phyloP scores from a whole-genome alignment of 352 stramenopile species.

The Aphanomyces invadans region DNA sequence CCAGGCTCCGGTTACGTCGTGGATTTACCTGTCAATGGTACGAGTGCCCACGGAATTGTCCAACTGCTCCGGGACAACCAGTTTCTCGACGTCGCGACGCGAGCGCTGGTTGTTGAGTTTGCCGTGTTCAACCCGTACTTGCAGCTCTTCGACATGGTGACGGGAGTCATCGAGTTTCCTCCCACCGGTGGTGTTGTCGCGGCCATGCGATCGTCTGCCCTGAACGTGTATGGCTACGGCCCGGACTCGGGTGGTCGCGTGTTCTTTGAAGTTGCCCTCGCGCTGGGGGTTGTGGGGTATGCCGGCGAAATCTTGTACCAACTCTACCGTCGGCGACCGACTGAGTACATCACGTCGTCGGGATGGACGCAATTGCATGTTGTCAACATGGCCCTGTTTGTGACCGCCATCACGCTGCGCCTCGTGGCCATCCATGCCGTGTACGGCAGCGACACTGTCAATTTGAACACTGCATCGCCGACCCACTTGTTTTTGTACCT shows the following conservation, averaged over 20 bases:
- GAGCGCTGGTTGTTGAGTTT: conserved; percentile 52
- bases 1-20: conserved; percentile 54
- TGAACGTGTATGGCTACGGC: conserved; percentile 52
- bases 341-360: conserved; percentile 33
- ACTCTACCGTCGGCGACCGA: conserved; percentile 32
- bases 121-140: conserved; percentile 59
- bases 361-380: conserved; percentile 12
- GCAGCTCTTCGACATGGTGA: conserved; percentile 54
- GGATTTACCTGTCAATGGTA: conserved; percentile 38
- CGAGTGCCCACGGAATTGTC: conserved; percentile 28
- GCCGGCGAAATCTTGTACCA: conserved; percentile 28
- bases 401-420: conserved; percentile 40
- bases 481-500: conserved; percentile 35
- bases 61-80: conserved; percentile 34
- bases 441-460: conserved; percentile 48
- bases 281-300: conserved; percentile 33
- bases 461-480: conserved; percentile 26
- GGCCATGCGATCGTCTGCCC: conserved; percentile 36
- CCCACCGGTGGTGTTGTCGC: conserved; percentile 46
- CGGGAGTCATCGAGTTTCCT: conserved; percentile 55
- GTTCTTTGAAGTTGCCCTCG: conserved; percentile 45
- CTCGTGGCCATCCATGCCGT: conserved; percentile 45
- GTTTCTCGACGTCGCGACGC: conserved; percentile 53
- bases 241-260: conserved; percentile 30
- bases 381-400: conserved; percentile 41